Percentiles rank a stretch among this genome's conserved stretches.
These are phyloP conservation scores for Coemansia sp. DNA, from an alignment of 371 early-diverging fungal genomes.

Conservation along the genomic window DNA sequence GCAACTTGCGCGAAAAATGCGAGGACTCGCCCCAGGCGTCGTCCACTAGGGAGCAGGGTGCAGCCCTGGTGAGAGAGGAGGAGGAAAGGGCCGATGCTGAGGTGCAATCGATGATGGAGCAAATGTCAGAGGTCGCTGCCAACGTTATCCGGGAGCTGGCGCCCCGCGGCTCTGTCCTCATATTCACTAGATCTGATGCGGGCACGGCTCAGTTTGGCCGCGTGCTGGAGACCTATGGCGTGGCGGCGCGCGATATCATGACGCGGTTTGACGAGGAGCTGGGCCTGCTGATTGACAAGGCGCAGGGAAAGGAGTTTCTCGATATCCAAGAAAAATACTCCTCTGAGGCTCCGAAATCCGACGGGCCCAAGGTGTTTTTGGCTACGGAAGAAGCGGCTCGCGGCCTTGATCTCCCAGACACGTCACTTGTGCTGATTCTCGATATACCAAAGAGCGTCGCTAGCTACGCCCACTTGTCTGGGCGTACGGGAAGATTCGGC, in stretches of 20 bases:
- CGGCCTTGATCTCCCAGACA: conserved; percentile 37
- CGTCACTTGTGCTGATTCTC: conserved; percentile 38
- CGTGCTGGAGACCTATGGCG: conserved; percentile 16
- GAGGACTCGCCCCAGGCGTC: not conserved
- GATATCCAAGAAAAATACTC: no score
- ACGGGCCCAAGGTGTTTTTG: conserved; percentile 25
- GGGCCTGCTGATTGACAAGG: not conserved
- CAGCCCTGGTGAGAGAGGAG: not conserved
- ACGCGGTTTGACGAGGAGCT: conserved; percentile 6
- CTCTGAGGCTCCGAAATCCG: no score
- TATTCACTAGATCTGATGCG: conserved; percentile 28
- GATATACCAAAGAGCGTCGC: conserved; percentile 32
- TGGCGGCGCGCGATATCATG: conserved; percentile 24
- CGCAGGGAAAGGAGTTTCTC: no score
- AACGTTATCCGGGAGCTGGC: conserved; percentile 19
- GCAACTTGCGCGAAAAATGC: conserved; percentile 27
- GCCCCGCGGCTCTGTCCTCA: conserved; percentile 10
- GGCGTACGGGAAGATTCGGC: conserved; percentile 42
- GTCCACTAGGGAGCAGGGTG: not conserved
- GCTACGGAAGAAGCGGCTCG: conserved; percentile 43
- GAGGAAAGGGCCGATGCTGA: not conserved
- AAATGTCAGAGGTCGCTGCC: conserved; percentile 32
- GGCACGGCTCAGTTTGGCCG: conserved; percentile 12
- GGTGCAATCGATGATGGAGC: conserved; percentile 8
- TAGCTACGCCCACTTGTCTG: conserved; percentile 44